Evolutionary conservation across 371 early-diverging fungal genomes (phyloP).

Genomic region (Mortierella polycephala): DNA sequence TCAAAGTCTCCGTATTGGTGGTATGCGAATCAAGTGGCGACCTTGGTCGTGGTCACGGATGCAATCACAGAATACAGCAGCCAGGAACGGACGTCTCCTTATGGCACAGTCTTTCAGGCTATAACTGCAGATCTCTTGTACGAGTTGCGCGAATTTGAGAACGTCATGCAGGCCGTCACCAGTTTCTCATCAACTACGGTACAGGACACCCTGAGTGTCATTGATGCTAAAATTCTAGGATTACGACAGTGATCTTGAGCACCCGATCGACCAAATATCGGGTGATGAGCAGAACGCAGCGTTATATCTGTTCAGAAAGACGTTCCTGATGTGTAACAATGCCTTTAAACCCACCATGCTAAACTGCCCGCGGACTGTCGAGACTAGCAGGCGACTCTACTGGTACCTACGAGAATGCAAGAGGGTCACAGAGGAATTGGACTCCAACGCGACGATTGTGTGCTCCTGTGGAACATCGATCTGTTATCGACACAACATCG

Average conservation of each 20-base stretch:
- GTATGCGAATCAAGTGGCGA: slow-evolving; percentile 10
- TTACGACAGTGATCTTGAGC: slow-evolving; percentile 10
- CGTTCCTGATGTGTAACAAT: slow-evolving; percentile 2
- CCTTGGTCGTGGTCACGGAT: slow-evolving; percentile 6
- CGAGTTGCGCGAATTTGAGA: slow-evolving; percentile 3
- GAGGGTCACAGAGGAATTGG: background rate
- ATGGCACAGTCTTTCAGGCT: slow-evolving; percentile 7
- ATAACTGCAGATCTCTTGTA: slow-evolving; percentile 6
- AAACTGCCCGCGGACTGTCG: slow-evolving; percentile 3
- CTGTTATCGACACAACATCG: slow-evolving; percentile 1
- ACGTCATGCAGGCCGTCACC: slow-evolving; percentile 4
- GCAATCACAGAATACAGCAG: slow-evolving; percentile 11
- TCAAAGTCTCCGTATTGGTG: slow-evolving; percentile 10
- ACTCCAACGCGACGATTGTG: background rate
- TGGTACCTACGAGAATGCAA: slow-evolving; percentile 7
- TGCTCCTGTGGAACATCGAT: slow-evolving; percentile 8
- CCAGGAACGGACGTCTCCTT: slow-evolving; percentile 8
- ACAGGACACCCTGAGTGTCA: slow-evolving; percentile 5
- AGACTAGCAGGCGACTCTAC: slow-evolving; percentile 7
- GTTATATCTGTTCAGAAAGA: slow-evolving; percentile 4
- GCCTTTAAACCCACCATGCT: slow-evolving; percentile 1
- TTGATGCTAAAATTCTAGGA: slow-evolving; percentile 8
- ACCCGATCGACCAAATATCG: slow-evolving; percentile 1
- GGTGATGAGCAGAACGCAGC: slow-evolving; percentile 2
- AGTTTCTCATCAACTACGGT: slow-evolving; percentile 9